Base-by-base conservation (phyloP, 202 grass and related monocot genomes). In the Zizania palustris region DNA sequence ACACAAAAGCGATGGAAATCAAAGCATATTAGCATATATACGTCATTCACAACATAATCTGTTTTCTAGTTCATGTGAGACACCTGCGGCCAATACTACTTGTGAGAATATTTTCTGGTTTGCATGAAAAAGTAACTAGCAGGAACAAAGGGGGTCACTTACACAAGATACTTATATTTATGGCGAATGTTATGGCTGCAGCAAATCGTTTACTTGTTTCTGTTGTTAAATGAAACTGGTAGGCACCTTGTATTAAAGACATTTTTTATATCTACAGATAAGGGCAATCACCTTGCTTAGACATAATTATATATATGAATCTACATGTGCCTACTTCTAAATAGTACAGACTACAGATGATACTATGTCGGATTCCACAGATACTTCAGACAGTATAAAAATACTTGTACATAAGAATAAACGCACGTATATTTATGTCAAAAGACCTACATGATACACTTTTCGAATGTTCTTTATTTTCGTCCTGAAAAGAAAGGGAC, bases 401-500 rank as follows among this genome's bases (percentile, higher is more conserved):
- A 53, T 45, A 44, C 21, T 64, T 45, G 51, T 53, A 11, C 10
- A 15, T 45, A 56, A 64, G 9, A 22, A 63, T n/a, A 15, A 7
- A 44, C 33, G 36, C 1, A 38, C 44, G 58, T 67, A 5, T 58
- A 10, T n/a, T 67, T 11, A 4, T 73, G 36, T 53, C 43, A 58
- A 11, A 18, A 63, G 43, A 51, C 43, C 9, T 20, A 1, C 66
- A 65, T 10, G 55, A 36, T 15, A 43, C 16, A 15, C 16, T 72
- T 18, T 51, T 3, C 6, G 3, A 63, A 80, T 76, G 51, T 75
- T 70, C 5, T 61, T 45, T 19, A 59, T 22, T 14, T 65, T 63
- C 13, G 6, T 49, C 38, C 33, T 13, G 49, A 66, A 81, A 78
- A 67, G 50, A 60, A 81, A 72, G 60, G 66, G 51, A 46, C 45